Evolutionary conservation across 2,329 filamentous ascomycete genomes (phyloP), one percentile per base, ranked within the genome.

Genomic region (Aspergillus costaricaensis): DNA sequence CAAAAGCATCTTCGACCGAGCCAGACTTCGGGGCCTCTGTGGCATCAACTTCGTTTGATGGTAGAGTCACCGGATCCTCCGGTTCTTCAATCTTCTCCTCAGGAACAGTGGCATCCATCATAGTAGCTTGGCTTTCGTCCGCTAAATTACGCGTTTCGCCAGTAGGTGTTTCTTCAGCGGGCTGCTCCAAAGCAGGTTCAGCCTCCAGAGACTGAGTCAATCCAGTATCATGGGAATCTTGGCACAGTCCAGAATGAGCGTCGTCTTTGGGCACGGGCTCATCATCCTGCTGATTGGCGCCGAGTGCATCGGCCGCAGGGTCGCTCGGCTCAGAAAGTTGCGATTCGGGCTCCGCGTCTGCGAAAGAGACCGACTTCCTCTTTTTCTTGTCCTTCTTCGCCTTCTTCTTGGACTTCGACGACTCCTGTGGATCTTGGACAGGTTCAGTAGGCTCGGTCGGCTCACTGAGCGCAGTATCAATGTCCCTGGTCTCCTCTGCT

Each of bases 371-470:
- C 21, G 65, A 67, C 53, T 71, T 65, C 57, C 68, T 63, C 47
- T 69, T 72, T 41, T 73, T 73, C 63, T 70, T 73, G 32, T 70
- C 71, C 62, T 80, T 82, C 70, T 81, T 81, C 9, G 71, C 70
- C 64, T 77, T 81, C 59, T 74, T 76, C 63, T 72, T 74, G 5
- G 66, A 64, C 17, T 59, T 65, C 14, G 63, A n/a, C 2, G 63
- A 59, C 48, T 36, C 32, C 12, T 62, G 65, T 6, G 39, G 5
- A 10, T 66, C 65, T 44, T 64, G 65, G 25, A 53, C 23, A 19
- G 57, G 21, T 17, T 55, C 53, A 17, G 23, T 4, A 41, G 51
- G 55, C 38, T 56, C 50, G 25, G 50, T 17, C 15, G 56, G 23
- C 19, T 52, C 53, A 17, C 23, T 4, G 32, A 48, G 39, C 30